These are phyloP conservation scores for Suhomyces choctaworum DNA, from an alignment of 1,139 yeast genomes.

Conservation along the genomic window DNA sequence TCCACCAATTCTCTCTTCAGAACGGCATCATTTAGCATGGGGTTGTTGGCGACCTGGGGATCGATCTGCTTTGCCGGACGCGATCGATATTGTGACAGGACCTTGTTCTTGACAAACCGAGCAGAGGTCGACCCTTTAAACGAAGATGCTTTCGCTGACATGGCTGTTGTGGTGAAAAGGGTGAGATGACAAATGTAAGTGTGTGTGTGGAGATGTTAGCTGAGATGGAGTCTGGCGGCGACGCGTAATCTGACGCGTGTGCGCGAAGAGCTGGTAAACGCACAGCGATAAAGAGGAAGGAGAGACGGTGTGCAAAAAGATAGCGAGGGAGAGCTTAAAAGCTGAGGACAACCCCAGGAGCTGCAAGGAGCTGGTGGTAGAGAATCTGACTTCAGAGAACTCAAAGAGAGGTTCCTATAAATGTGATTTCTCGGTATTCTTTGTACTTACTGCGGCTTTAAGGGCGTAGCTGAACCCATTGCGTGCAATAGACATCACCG, in stretches of 20 bases:
- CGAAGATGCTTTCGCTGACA: not conserved
- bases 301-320: no score
- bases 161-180: not conserved
- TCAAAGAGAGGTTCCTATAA: no score
- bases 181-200: not conserved
- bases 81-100: constrained; percentile 20
- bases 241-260: constrained; percentile 3
- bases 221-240: not conserved
- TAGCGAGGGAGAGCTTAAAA: no score
- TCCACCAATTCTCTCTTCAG: constrained; percentile 45
- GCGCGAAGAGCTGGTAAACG: not conserved
- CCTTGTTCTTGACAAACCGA: constrained; percentile 51
- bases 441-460: no score
- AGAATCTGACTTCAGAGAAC: no score
- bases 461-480: no score
- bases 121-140: constrained; percentile 57
- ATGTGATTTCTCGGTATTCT: no score
- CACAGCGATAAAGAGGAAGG: no score
- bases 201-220: not conserved
- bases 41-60: constrained; percentile 34
- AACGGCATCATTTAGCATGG: constrained; percentile 44
- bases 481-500: no score
- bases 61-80: constrained; percentile 18
- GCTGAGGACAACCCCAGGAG: no score
- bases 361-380: no score